Base-by-base conservation (phyloP, 352 stramenopile species). In the Pythium brassicae region DNA sequence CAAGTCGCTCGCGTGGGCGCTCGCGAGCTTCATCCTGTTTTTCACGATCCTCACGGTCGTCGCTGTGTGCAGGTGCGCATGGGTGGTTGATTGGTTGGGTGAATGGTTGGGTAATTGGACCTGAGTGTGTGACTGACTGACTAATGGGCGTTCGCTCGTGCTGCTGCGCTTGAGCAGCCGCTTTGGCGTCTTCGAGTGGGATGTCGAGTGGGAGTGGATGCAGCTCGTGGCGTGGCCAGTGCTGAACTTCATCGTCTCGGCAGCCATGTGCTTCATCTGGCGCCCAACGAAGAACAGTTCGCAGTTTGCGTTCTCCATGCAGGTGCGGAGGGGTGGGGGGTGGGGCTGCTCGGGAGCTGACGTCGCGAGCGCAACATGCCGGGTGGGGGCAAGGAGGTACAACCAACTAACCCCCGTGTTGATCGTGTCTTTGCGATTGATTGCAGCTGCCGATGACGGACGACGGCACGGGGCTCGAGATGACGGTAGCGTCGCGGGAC, bases 201-300 rank as follows among this genome's bases (percentile, higher is more conserved):
- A 91, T 47, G 89, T 94, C 42, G 83, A 96, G 62, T 96, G 82
- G 77, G 82, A 95, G 57, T 97, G 89, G 89, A 91, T 93, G 73
- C 80, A 95, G 57, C 73, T 95, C n/a, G 88, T 97, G 34, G 85
- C 84, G 23, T 97, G 87, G 86, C 86, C 89, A 15, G 81, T 96
- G 44, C 74, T 97, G 42, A 96, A 97, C 66, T 97, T 97, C 53
- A 92, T 73, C 2, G 86, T 97, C 17, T 91, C 88, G 53, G 69
- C 81, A 14, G 83, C 89, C 1, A 95, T 97, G 78, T 90, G 86
- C 55, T 71, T 92, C 55, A 96, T 97, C 55, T 97, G 89, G 89
- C 78, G 86, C 14, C 89, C 89, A 3, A 94, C 84, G 0, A 70
- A 87, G 55, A 91, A 86, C 61, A 91, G 78, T 52, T 93, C 85